Evolutionary conservation across 805 yeast species (phyloP), one percentile per base, ranked within the genome.

Genomic region (Sugiyamaella marilandica): DNA sequence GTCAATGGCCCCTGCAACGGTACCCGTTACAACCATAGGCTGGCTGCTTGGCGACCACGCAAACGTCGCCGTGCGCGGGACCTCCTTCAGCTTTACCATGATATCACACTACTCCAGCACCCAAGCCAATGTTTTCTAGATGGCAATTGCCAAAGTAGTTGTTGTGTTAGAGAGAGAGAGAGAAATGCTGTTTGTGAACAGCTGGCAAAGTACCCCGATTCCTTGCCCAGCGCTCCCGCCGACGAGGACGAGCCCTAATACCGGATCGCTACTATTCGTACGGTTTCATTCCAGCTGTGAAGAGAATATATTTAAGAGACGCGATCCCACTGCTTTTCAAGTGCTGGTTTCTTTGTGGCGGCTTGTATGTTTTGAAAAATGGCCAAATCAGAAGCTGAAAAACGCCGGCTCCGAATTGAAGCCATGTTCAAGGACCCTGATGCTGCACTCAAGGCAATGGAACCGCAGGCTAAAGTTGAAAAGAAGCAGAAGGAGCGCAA

Each of bases 1-100:
- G 66, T 89, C 97, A 62, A 94, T 85, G 11, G 97, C 95, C 7
- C 98, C 98, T 0, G 98, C 91, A n/a, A 88, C 86, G 0, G 97
- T 86, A 19, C 97, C 99, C 1, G 96, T 81, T 19, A 90, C 97
- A 59, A 94, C 67, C 50, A 80, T 70, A 14, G 97, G 97, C 56
- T 82, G 71, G 50, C 69, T 68, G 41, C 75, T 68, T 59, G 83
- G 80, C 45, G 96, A 87, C 97, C 98, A 92, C 43, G 98, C 95
- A 72, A 94, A 89, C n/a, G 96, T 84, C 49, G 97, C 91, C 11
- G 97, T 87, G 61, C 89, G 79, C 57, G 81, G 76, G 64, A 88
- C 82, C 70, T 91, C 97, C 69, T 82, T 81, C 60, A 94, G 77
- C 71, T 88, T 89, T 62, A 89, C 92, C 91, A 85, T 84, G 35